Evolutionary conservation across 371 early-diverging fungal genomes (phyloP), one percentile per base, ranked within the genome.

Genomic region (Mortierella sp.): DNA sequence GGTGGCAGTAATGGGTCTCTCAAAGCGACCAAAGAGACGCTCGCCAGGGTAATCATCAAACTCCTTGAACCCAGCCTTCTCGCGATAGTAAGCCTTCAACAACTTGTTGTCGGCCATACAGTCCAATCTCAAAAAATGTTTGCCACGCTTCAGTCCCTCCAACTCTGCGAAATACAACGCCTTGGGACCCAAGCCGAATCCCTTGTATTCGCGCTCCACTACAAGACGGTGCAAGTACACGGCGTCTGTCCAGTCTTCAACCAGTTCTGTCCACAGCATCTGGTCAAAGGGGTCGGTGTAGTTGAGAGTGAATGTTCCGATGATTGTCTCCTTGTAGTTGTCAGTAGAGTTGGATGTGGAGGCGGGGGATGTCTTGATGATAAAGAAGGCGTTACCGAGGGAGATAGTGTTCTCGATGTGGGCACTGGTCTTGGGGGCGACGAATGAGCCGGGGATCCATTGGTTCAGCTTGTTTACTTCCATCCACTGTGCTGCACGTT

Each of bases 61-160:
- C 80, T 85, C 86, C 38, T 81, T 81, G 73, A 85, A 85, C 0
- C 75, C 68, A 9, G 86, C 86, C 76, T 82, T 85, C 75, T 85
- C 86, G 1, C 86, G 77, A 34, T 85, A 85, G n/a, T 85, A 85
- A 5, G 82, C 72, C 78, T 85, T 85, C 28, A 85, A 55, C 42
- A 85, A 14, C 70, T 85, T 82, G 70, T 85, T 85, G 54, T 85
- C 86, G 19, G 86, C 86, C 86, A 85, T 85, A 42, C 86, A 85
- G 28, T 85, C 86, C 68, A 85, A 44, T 52, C 86, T n/a, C 55
- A 85, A 38, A 44, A 75, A 85, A 31, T 80, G 71, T 47, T 85
- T 85, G 60, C 86, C 86, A 0, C 77, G 71, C 73, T 72, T 81
- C 42, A 85, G 63, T 8, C 86, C 86, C 52, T 82, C 82, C 10